phyloP scores from a whole-genome alignment of 352 stramenopile genomes.

The Pythium aquatile region DNA sequence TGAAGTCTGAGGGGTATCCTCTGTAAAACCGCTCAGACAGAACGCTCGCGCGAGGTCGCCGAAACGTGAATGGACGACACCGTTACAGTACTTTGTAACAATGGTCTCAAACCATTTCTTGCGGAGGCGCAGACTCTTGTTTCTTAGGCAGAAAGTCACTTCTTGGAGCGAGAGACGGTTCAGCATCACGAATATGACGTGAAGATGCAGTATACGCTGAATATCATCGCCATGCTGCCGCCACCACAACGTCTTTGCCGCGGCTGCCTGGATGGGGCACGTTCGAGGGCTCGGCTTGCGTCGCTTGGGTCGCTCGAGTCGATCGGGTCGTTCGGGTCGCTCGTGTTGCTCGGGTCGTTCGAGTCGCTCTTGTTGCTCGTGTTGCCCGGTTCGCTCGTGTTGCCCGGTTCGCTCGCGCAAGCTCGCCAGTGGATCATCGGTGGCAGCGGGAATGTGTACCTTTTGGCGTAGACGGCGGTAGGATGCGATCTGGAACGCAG shows the following conservation, averaged over 20 bases:
- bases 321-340: constrained; percentile 1
- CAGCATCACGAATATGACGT: constrained; percentile 18
- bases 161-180: constrained; percentile 9
- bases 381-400: no score
- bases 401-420: neutral
- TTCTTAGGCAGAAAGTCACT: constrained; percentile 10
- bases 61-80: neutral
- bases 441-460: constrained; percentile 7
- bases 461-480: constrained; percentile 29
- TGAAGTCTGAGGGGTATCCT: neutral
- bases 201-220: constrained; percentile 11
- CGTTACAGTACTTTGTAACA: neutral
- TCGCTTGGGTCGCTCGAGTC: neutral
- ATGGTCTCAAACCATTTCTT: constrained; percentile 13
- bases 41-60: constrained; percentile 4
- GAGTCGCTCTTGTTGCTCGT: neutral
- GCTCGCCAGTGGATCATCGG: constrained; percentile 9
- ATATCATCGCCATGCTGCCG: constrained; percentile 8
- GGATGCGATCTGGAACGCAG: constrained; percentile 34
- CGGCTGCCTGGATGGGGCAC: neutral
- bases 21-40: constrained; percentile 8
- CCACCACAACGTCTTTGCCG: constrained; percentile 17
- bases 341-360: neutral
- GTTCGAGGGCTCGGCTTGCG: neutral
- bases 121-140: constrained; percentile 7